Percentiles rank a stretch among this genome's conserved stretches.
These are phyloP conservation scores for Linum trigynum DNA, from an alignment of 345 rosid genomes.

Conservation along the genomic window DNA sequence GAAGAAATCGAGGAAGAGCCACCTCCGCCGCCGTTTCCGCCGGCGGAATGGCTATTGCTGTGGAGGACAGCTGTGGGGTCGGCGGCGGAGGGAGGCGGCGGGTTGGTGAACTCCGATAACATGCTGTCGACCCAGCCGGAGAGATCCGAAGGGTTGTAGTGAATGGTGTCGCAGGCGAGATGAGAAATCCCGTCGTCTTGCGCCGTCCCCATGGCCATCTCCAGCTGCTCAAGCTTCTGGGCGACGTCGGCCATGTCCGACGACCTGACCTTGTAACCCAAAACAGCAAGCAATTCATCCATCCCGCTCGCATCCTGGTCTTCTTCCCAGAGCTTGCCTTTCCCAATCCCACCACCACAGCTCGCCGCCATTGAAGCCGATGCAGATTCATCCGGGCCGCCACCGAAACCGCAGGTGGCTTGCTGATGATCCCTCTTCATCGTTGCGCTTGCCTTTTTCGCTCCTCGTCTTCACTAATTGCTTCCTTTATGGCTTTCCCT, in stretches of 20 bases:
- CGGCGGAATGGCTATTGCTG: no score
- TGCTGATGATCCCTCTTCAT: neutral
- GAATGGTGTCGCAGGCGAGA: constrained; percentile 56
- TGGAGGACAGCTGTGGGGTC: constrained; percentile 3
- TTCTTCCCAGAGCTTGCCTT: constrained; percentile 43
- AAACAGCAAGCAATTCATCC: constrained; percentile 68
- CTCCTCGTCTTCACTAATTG: no score
- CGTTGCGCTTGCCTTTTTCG: neutral
- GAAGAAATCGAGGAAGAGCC: constrained; percentile 37
- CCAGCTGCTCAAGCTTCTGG: constrained; percentile 68
- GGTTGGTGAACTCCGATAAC: constrained; percentile 50
- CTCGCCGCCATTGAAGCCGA: constrained; percentile 2
- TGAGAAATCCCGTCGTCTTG: constrained; percentile 54
- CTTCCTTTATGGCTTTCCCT: neutral
- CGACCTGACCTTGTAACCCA: constrained; percentile 67
- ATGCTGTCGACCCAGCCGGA: constrained; percentile 56
- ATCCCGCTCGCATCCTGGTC: constrained; percentile 28
- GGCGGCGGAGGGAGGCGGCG: neutral
- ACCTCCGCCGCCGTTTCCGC: constrained; percentile 2
- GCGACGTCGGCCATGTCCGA: constrained; percentile 92
- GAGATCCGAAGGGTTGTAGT: constrained; percentile 70
- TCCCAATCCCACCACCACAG: constrained; percentile 16
- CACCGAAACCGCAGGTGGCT: neutral
- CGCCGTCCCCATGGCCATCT: constrained; percentile 49
- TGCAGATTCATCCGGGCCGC: neutral